Percentiles rank a stretch among this genome's conserved stretches.
phyloP scores from a whole-genome alignment of 1,284 basidiomycete genomes.

The Rhodotorula sp. region DNA sequence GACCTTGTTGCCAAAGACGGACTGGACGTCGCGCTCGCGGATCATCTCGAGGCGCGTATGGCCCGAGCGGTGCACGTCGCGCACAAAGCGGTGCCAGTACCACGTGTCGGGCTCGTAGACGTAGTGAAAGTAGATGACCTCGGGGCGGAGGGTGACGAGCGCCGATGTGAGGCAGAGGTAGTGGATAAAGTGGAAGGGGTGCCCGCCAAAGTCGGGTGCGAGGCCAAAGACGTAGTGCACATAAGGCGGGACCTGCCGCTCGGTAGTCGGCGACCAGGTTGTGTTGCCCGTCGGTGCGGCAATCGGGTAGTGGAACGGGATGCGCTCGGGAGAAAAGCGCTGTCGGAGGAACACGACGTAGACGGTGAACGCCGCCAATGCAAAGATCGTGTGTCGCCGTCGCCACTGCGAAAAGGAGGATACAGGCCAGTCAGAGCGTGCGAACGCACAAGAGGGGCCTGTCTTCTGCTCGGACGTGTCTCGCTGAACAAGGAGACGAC shows the following conservation, averaged over 20 bases:
- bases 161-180: slow-evolving; percentile 40
- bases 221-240: slow-evolving; percentile 43
- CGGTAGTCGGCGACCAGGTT: slow-evolving; percentile 11
- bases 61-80: slow-evolving; percentile 3
- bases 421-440: neutral
- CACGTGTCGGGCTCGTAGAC: slow-evolving; percentile 30
- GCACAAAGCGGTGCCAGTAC: slow-evolving; percentile 33
- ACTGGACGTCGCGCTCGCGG: slow-evolving; percentile 33
- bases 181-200: slow-evolving; percentile 42
- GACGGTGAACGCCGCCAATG: neutral
- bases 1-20: slow-evolving; percentile 44
- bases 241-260: slow-evolving; percentile 31
- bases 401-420: neutral
- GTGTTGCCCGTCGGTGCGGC: slow-evolving; percentile 1
- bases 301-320: slow-evolving; percentile 33
- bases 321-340: neutral
- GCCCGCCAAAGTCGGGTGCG: slow-evolving; percentile 35
- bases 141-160: slow-evolving; percentile 24
- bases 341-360: neutral
- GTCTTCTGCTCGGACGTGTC: too few relatives aligned
- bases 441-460: too few relatives aligned
- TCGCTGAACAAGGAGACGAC: neutral
- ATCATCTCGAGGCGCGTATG: slow-evolving; percentile 26
- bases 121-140: slow-evolving; percentile 35
- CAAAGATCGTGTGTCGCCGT: neutral